phyloP scores from a whole-genome alignment of 768 basidiomycete genomes.

The Boletus insuetus region DNA sequence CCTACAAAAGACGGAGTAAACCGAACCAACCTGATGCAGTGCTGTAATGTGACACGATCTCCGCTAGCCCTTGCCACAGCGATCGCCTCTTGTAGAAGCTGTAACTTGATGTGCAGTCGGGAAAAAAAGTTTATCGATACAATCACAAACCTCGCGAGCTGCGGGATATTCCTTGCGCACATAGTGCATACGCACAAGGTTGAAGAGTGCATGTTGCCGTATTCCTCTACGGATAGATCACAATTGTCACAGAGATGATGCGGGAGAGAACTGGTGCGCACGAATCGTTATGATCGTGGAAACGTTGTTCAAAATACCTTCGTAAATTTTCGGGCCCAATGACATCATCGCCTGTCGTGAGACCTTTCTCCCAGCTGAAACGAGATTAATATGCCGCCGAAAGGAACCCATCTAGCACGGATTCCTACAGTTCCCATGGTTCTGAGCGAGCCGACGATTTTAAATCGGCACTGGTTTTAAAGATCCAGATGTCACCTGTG shows the following conservation, averaged over 20 bases:
- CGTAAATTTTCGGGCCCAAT: slow-evolving; percentile 69
- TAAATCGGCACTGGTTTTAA: slow-evolving; percentile 63
- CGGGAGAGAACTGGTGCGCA: slow-evolving; percentile 35
- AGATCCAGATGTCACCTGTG: slow-evolving; percentile 47
- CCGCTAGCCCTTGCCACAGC: slow-evolving; percentile 69
- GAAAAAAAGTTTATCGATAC: background rate
- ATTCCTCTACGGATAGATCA: slow-evolving; percentile 49
- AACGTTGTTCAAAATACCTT: slow-evolving; percentile 82
- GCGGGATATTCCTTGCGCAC: slow-evolving; percentile 63
- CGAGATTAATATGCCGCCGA: background rate
- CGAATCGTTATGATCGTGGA: slow-evolving; percentile 80
- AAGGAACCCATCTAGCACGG: background rate
- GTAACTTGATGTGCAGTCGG: slow-evolving; percentile 3
- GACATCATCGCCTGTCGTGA: slow-evolving; percentile 66
- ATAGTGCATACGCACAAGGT: slow-evolving; percentile 77
- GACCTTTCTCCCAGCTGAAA: slow-evolving; percentile 63
- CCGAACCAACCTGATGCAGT: slow-evolving; percentile 65
- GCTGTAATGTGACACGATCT: slow-evolving; percentile 71
- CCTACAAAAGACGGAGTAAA: background rate
- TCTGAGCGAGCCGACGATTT: slow-evolving; percentile 63
- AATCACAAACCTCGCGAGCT: slow-evolving; percentile 54
- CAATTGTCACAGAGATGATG: background rate
- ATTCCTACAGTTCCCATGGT: slow-evolving; percentile 54
- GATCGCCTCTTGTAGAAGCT: slow-evolving; percentile 78
- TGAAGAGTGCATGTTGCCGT: slow-evolving; percentile 77